Base-by-base conservation (phyloP, 1,139 yeast genomes). In the Protomyces gravidus region DNA sequence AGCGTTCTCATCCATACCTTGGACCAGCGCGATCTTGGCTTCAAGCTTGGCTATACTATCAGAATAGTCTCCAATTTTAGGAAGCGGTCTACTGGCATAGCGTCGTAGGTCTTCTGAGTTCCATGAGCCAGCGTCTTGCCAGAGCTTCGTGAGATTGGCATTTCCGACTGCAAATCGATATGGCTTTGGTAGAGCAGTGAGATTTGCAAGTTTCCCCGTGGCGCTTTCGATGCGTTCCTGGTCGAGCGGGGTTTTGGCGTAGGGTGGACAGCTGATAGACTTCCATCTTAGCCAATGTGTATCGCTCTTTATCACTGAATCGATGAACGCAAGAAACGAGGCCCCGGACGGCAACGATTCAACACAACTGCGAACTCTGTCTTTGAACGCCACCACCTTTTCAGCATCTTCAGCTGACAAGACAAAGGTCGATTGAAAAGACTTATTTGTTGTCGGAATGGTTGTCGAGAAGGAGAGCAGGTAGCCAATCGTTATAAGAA, bases 271-370 rank as follows among this genome's bases (percentile, higher is more conserved):
- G 73, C 40, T 67, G 28, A 61, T 63, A 51, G 67, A 63, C 62
- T 73, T 73, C 76, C 76, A 73, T n/a, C 59, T 55, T 51, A 69
- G 71, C 76, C 76, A 73, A 39, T 65, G 64, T 7, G 55, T 55
- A 51, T 73, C 76, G 30, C 72, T 64, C 13, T 49, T 55, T 11
- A 70, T 50, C 7, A 72, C 66, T 1, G 62, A 45, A 39, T 62
- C 61, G 26, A 71, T 56, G 3, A 71, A 61, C 13, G 64, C 60
- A 26, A 63, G 46, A 53, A 68, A 66, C 4, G 66, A 60, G 5
- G 60, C 46, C 15, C 68, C 68, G 6, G 60, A 50, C 5, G 65
- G 36, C n/a, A 28, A 32, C 6, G 59, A 26, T n/a, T 39, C 45
- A 5, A 64, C 27, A 21, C 45, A 28, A 5, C 53, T 48, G 15